phyloP scores from a whole-genome alignment of 345 rosid genomes.

The Moringa oleifera region DNA sequence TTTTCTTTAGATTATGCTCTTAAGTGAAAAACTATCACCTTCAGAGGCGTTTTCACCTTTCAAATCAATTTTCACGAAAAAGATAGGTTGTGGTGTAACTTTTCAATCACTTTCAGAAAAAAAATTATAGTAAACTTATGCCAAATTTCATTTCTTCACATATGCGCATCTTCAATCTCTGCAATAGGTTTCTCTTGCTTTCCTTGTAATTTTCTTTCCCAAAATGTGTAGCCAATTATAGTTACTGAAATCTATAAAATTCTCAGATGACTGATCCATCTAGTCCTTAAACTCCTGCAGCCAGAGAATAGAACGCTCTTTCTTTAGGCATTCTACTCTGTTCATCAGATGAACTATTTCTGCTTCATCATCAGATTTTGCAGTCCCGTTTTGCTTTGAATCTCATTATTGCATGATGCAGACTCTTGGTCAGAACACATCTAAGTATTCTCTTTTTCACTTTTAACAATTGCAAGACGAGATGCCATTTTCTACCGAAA shows the following conservation, averaged over 20 bases:
- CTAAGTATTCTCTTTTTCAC: conserved; percentile 61
- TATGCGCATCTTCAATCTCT: no score
- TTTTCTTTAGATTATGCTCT: no score
- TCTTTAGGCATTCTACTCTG: conserved; percentile 83
- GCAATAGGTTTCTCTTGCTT: conserved; percentile 28
- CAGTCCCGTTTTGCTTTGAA: conserved; percentile 57
- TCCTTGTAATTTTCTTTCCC: conserved; percentile 34
- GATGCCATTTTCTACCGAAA: conserved; percentile 62
- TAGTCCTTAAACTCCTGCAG: conserved; percentile 88
- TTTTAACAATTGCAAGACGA: conserved; percentile 77
- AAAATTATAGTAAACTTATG: no score
- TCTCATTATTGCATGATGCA: conserved; percentile 61
- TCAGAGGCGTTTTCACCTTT: no score
- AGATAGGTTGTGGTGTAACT: no score
- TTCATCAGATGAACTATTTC: conserved; percentile 82
- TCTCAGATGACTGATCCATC: conserved; percentile 73
- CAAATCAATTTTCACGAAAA: no score
- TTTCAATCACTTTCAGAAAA: no score
- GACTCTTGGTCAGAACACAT: conserved; percentile 76
- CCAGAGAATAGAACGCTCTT: conserved; percentile 86
- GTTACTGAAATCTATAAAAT: conserved; percentile 29
- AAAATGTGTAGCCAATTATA: conserved; percentile 18
- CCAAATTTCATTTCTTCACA: no score
- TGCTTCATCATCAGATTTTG: conserved; percentile 68
- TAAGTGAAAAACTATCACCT: no score